Percentiles rank a stretch among this genome's conserved stretches.
phyloP scores from a whole-genome alignment of 2,329 filamentous ascomycete species.

The Hypomyces rosellus region DNA sequence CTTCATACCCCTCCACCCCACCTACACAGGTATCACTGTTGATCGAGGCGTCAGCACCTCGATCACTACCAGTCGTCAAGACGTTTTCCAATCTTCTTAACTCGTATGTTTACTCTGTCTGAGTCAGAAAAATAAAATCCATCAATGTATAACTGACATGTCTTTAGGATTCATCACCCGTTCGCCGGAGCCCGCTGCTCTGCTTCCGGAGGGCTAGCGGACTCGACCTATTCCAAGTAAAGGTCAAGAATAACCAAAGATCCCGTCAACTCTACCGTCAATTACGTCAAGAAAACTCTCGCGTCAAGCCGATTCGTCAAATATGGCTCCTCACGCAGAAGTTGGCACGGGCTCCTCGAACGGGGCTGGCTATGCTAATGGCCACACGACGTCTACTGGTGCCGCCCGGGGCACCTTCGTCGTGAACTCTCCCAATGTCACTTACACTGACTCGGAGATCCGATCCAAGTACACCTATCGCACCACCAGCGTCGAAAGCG shows the following conservation, averaged over 20 bases:
- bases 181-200: conserved; percentile 95
- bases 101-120: conserved; percentile 61
- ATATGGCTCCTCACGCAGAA: conserved; percentile 91
- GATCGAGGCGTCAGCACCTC: conserved; percentile 48
- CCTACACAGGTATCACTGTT: conserved; percentile 11
- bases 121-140: no score
- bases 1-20: conserved; percentile 3
- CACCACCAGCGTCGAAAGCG: conserved; percentile 74
- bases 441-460: conserved; percentile 83
- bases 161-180: conserved; percentile 77
- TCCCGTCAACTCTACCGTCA: conserved; percentile 21
- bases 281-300: conserved; percentile 15
- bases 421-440: conserved; percentile 87
- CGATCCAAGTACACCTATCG: conserved; percentile 93
- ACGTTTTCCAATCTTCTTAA: conserved; percentile 99
- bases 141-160: conserved; percentile 18
- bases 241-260: conserved; percentile 29
- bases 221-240: conserved; percentile 55
- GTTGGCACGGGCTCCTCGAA: conserved; percentile 49
- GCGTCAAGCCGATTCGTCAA: conserved; percentile 30
- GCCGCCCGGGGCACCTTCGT: conserved; percentile 63
- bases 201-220: conserved; percentile 77
- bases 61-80: conserved; percentile 65
- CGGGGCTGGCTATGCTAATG: conserved; percentile 49
- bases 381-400: conserved; percentile 39